These are phyloP conservation scores for Vitis hybrid DNA, from an alignment of 177 flowering plant species.

Conservation along the genomic window DNA sequence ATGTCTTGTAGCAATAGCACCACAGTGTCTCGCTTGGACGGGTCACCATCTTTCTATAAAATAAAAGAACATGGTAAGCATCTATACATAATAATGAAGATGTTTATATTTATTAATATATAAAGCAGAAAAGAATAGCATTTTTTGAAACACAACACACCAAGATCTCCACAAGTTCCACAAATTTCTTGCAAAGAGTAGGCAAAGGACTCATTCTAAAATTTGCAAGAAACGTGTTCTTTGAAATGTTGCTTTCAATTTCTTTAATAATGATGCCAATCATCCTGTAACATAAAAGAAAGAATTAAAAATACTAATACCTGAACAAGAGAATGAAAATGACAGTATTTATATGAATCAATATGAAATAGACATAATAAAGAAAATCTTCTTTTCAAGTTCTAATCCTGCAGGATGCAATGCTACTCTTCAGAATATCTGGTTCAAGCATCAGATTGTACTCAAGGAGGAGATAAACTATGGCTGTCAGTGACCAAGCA, in stretches of 20 bases:
- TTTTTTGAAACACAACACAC: slow-evolving; percentile 44
- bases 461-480: background rate
- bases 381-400: too few species aligned
- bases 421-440: background rate
- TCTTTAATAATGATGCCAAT: slow-evolving; percentile 83
- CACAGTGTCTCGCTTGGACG: slow-evolving; percentile 57
- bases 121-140: background rate
- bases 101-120: background rate
- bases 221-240: slow-evolving; percentile 74
- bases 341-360: background rate
- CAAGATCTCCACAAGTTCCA: slow-evolving; percentile 81
- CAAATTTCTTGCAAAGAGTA: slow-evolving; percentile 72
- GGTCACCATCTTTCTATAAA: slow-evolving; percentile 80
- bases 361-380: background rate
- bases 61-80: slow-evolving; percentile 8
- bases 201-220: slow-evolving; percentile 81
- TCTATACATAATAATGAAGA: background rate
- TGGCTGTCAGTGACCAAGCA: background rate
- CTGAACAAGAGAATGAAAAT: background rate
- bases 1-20: slow-evolving; percentile 92
- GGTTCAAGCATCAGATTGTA: background rate
- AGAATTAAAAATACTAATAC: background rate
- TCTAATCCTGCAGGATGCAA: background rate
- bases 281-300: slow-evolving; percentile 50
- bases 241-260: slow-evolving; percentile 77